Conservation (phyloP, 1,139 yeast species). For the Yamadazyma taylorii region DNA sequence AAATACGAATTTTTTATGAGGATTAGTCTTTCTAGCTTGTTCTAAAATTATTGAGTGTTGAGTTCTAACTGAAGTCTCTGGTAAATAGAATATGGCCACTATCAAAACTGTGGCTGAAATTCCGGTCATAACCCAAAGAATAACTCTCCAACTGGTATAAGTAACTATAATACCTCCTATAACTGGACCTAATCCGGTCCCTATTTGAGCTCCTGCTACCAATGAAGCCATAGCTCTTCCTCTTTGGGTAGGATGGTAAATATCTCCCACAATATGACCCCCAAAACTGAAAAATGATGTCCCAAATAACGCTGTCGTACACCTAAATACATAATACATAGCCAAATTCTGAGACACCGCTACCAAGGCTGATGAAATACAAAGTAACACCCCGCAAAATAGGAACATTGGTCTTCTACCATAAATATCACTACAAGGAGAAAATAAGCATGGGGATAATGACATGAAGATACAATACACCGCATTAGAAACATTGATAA, state of each 20-base stretch:
- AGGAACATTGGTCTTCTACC: conserved; percentile 47
- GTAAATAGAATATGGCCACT: conserved; percentile 32
- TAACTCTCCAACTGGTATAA: conserved; percentile 52
- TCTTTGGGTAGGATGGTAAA: conserved; percentile 44
- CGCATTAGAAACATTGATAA: conserved; percentile 50
- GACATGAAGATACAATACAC: conserved; percentile 52
- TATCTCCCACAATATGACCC: conserved; percentile 47
- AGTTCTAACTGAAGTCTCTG: conserved; percentile 41
- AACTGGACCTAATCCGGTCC: conserved; percentile 50
- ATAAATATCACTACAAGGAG: conserved; percentile 50
- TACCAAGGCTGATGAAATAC: conserved; percentile 35
- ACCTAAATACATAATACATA: conserved; percentile 51
- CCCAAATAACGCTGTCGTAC: conserved; percentile 49
- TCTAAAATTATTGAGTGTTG: conserved; percentile 19
- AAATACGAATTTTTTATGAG: conserved; percentile 37
- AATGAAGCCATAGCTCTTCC: conserved; percentile 48
- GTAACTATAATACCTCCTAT: conserved; percentile 48
- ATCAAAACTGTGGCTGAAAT: conserved; percentile 30
- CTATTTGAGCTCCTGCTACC: conserved; percentile 46
- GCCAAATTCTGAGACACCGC: conserved; percentile 49
- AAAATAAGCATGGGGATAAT: conserved; percentile 46
- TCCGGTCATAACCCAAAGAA: conserved; percentile 48
- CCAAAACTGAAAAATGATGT: conserved; percentile 52
- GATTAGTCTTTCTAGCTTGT: conserved; percentile 18
- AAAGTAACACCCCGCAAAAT: conserved; percentile 31